These are phyloP conservation scores for Phytophthora pseudosyringae DNA, from an alignment of 352 stramenopile species.

Conservation along the genomic window DNA sequence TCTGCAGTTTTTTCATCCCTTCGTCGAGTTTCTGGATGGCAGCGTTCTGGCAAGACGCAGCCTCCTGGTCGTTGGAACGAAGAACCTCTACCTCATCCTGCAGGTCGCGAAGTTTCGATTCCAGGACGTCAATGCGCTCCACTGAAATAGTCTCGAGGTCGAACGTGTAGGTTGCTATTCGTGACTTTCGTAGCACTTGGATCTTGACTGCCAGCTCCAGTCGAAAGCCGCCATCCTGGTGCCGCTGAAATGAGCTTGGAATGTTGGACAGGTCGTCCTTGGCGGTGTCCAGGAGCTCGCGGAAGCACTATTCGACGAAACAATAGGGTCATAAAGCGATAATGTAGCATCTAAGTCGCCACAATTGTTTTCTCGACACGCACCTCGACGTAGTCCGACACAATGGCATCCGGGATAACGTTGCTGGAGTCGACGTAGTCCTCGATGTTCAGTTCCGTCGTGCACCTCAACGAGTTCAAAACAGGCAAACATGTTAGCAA, in stretches of 20 bases:
- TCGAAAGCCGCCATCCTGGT: not conserved
- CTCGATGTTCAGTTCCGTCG: not conserved
- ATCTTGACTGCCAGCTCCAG: constrained; percentile 5
- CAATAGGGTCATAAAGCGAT: not conserved
- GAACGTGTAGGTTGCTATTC: constrained; percentile 3
- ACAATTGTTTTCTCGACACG: not conserved
- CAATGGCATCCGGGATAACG: constrained; percentile 4
- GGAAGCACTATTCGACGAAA: constrained; percentile 2
- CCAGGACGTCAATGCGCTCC: constrained; percentile 14
- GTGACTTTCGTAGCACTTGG: not conserved
- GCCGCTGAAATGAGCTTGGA: not conserved
- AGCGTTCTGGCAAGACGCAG: not conserved
- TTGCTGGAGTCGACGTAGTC: constrained; percentile 13
- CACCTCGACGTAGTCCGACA: constrained; percentile 13
- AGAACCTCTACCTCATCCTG: constrained; percentile 2
- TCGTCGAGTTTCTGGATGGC: not conserved
- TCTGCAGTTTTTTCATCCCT: constrained; percentile 1
- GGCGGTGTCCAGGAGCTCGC: not conserved
- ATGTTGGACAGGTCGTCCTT: not conserved
- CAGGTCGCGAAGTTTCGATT: constrained; percentile 21
- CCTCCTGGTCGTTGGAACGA: not conserved
- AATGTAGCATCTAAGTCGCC: not conserved
- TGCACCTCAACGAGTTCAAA: constrained; percentile 4
- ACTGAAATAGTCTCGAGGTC: constrained; percentile 2
- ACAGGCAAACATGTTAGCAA: no score